Evolutionary conservation across 352 stramenopile genomes (phyloP), one percentile per base, ranked within the genome.

Genomic region (Phytophthora quininea): DNA sequence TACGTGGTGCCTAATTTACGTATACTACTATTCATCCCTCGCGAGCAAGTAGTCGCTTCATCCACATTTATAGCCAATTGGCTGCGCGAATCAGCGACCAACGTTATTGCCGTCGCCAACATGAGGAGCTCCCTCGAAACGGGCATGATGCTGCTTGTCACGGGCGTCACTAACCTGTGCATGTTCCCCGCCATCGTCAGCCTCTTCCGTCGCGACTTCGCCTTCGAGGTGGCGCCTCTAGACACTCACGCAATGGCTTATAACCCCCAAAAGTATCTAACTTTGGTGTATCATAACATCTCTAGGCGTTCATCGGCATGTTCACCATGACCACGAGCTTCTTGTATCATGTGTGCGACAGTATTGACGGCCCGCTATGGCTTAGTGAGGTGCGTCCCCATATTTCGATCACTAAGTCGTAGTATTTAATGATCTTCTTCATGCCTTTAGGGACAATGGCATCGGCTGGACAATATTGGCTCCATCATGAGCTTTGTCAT

Each of bases 271-370:
- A 19, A 38, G 15, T 52, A 58, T 64, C 15, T 64, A 65, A 54
- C 29, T 11, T 40, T 11, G 19, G 0, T 12, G 8, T 19, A 7
- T 63, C 37, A 29, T 15, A 55, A 6, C 29, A 19, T 59, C 31
- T 63, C 3, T 43, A 93, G 86, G 70, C 83, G 32, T 93, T 89
- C 58, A 88, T 93, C 47, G 86, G 86, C 54, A 72, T 76, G 58
- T 91, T 93, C 63, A 93, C 86, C 30, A 92, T 92, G 82, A 51
- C 75, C 27, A 93, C 84, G 52, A 92, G 84, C 75, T 89, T 90
- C 58, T 68, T 93, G 33, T 93, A 93, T 57, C 86, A 93, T 67
- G 84, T 83, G 54, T 89, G 82, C 53, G 86, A 93, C 58, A 92
- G 82, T 33, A 90, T 92, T 31, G 84, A 92, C 47, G 68, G 79